Percentiles rank a stretch among this genome's conserved stretches.
Evolutionary conservation across 2,329 filamentous ascomycete genomes (phyloP).

Genomic region (Aspergillus pseudoterreus): DNA sequence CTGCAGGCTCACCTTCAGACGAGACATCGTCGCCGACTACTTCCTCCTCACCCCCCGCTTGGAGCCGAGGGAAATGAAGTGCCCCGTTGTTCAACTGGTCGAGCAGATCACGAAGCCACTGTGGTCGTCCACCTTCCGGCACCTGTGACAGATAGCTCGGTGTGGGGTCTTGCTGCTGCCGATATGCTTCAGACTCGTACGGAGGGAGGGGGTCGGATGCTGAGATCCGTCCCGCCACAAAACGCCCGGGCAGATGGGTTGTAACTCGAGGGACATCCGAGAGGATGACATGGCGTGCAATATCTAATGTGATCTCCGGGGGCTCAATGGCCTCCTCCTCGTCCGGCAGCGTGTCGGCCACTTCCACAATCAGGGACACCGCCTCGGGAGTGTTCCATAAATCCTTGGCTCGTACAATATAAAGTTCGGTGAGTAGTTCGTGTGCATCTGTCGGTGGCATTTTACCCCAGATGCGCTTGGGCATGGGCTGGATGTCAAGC

Average conservation of each 20-base stretch:
- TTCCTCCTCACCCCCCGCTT: constrained; percentile 16
- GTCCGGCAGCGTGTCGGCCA: constrained; percentile 54
- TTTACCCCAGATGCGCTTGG: constrained; percentile 78
- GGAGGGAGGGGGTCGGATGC: constrained; percentile 83
- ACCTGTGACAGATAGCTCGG: constrained; percentile 29
- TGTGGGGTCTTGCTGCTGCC: constrained; percentile 31
- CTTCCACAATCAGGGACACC: constrained; percentile 64
- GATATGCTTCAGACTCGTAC: constrained; percentile 41
- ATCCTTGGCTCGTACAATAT: constrained; percentile 72
- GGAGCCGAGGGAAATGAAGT: constrained; percentile 23
- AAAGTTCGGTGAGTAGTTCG: constrained; percentile 69
- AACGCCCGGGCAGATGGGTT: constrained; percentile 61
- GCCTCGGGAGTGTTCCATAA: constrained; percentile 80
- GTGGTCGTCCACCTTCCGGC: constrained; percentile 29
- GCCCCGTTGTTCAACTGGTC: constrained; percentile 33
- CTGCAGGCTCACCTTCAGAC: constrained; percentile 7
- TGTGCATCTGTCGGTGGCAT: constrained; percentile 63
- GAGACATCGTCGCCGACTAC: constrained; percentile 9
- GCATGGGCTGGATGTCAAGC: constrained; percentile 69
- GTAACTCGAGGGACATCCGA: constrained; percentile 71
- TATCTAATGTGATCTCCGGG: constrained; percentile 49
- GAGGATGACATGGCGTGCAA: constrained; percentile 74
- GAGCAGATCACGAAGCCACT: constrained; percentile 35
- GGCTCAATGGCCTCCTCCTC: constrained; percentile 43
- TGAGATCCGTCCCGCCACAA: constrained; percentile 64